These are phyloP conservation scores for Xylaria palmicola DNA, from an alignment of 495 filamentous ascomycete genomes.

Conservation along the genomic window DNA sequence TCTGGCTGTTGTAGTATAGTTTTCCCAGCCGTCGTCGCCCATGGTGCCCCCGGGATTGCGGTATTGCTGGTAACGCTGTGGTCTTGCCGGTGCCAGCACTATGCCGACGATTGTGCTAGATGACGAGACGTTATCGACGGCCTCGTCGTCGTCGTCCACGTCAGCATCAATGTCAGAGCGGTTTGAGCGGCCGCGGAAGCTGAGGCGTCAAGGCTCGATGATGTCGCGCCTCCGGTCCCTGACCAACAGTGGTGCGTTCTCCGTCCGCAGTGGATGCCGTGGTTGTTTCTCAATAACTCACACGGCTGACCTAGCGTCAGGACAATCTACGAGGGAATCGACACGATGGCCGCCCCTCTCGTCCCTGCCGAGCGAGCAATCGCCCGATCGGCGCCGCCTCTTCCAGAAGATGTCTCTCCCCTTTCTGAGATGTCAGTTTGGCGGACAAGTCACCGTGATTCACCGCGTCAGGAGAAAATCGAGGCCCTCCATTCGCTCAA, in stretches of 20 bases:
- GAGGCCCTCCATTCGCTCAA: conserved; percentile 29
- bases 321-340: conserved; percentile 24
- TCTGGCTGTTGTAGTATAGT: background rate
- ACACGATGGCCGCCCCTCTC: conserved; percentile 27
- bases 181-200: conserved; percentile 33
- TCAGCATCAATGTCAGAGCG: conserved; percentile 26
- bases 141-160: conserved; percentile 25
- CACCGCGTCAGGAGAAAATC: conserved; percentile 41
- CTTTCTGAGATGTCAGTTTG: conserved; percentile 39
- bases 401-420: conserved; percentile 45
- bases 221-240: conserved; percentile 46
- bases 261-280: background rate
- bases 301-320: conserved; percentile 11
- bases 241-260: conserved; percentile 42
- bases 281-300: background rate
- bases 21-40: background rate
- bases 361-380: conserved; percentile 18
- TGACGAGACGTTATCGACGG: conserved; percentile 22
- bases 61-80: background rate
- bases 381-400: conserved; percentile 23
- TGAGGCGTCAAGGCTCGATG: conserved; percentile 42
- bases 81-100: conserved; percentile 9
- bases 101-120: conserved; percentile 19
- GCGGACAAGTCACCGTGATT: conserved; percentile 45
- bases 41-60: background rate